Evolutionary conservation across 2,329 filamentous ascomycete species (phyloP).

Genomic region (Aspergillus hiratsukae): DNA sequence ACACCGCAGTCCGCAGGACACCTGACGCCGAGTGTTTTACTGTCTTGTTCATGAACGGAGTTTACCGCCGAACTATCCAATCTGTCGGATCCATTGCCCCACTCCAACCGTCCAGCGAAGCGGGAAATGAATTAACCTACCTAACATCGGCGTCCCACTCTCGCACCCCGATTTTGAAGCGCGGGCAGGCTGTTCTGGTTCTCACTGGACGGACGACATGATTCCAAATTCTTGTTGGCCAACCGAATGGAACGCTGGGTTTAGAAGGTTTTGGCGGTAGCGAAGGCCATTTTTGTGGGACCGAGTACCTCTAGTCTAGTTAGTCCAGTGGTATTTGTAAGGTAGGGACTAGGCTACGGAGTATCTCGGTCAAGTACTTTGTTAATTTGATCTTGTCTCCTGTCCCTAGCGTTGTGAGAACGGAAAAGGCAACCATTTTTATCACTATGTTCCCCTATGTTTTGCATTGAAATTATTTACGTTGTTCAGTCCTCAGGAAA

Average conservation of each 20-base stretch:
- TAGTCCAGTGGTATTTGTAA: background rate
- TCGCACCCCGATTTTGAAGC: background rate
- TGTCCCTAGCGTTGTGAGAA: background rate
- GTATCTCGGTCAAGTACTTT: background rate
- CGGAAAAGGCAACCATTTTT: background rate
- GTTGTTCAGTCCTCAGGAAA: background rate
- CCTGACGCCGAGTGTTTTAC: background rate
- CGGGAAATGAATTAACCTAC: conserved; percentile 2
- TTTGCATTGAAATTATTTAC: background rate
- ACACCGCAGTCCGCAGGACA: background rate
- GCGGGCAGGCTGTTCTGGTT: background rate
- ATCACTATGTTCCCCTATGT: background rate
- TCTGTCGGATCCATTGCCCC: conserved; percentile 19
- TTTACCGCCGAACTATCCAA: conserved; percentile 16
- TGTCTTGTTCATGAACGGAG: conserved; percentile 3
- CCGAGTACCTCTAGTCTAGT: background rate
- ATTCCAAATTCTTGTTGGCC: background rate
- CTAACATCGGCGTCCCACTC: background rate
- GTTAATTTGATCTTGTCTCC: too few relatives aligned
- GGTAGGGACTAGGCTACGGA: background rate
- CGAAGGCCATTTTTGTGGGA: background rate
- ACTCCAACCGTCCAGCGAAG: conserved; percentile 6
- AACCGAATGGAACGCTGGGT: background rate
- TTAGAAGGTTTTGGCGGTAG: background rate
- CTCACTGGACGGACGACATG: background rate